Base-by-base conservation (phyloP, 2,329 filamentous ascomycete genomes). In the Pyricularia sp. region DNA sequence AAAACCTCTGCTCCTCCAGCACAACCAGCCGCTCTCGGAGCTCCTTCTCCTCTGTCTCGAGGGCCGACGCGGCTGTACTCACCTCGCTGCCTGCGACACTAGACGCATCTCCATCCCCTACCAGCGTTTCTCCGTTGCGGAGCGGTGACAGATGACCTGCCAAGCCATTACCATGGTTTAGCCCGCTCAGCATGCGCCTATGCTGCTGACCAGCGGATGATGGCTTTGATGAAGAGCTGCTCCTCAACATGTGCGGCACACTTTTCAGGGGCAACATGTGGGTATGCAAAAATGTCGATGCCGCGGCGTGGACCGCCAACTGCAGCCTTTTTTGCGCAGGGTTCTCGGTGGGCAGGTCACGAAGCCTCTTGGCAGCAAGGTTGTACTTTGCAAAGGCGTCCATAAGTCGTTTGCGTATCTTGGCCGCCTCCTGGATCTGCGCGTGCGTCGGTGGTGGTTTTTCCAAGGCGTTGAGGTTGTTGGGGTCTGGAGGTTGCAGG, bases 341-440 rank as follows among this genome's bases (percentile, higher is more conserved):
- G 66, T 87, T 94, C 4, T 88, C 81, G 0, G 91, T 91, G 20
- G 89, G 89, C 65, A 97, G 81, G 74, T 96, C 92, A 33, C 93
- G 88, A 69, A 97, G 88, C 3, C 93, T 87, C 71, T 91, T 89
- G 3, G 93, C 93, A 0, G 93, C 92, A 3, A 87, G 82, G 73
- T 96, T 92, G 77, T 97, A 97, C 74, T 97, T 94, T 12, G 89
- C 86, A 75, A 97, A 97, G 10, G 92, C 91, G 74, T 97, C 94
- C 70, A 93, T 94, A 0, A 97, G 84, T 26, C 93, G 86, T 77
- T 93, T 96, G n/a, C 94, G 90, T 12, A 96, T 91, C 78, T 95
- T 96, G 64, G 90, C 90, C 0, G 94, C 94, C 73, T 97, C 93
- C 68, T 92, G 86, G 64, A 97, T 88, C 76, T 97, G 92, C 5